These are phyloP conservation scores for Paradendryphiella salina DNA, from an alignment of 2,329 filamentous ascomycete species.

Conservation along the genomic window DNA sequence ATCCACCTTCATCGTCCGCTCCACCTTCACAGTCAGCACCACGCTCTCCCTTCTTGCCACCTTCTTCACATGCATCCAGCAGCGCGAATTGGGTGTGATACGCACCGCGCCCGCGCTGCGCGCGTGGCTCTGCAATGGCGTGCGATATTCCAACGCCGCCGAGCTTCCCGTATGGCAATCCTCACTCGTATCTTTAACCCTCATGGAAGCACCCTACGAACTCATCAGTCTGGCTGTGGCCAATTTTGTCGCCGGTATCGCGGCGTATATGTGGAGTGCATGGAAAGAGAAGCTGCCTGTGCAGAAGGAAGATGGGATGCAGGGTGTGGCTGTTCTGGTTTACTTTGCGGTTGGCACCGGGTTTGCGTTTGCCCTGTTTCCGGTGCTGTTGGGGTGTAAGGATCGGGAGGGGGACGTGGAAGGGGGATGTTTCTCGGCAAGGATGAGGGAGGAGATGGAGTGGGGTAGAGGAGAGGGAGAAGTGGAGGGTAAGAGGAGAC, in stretches of 20 bases:
- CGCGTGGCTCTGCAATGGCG: slow-evolving; percentile 23
- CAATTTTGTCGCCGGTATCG: slow-evolving; percentile 19
- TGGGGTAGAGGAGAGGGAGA: not conserved
- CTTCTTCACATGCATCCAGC: slow-evolving; percentile 27
- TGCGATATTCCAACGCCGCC: slow-evolving; percentile 5
- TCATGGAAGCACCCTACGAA: slow-evolving; percentile 27
- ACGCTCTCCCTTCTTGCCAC: slow-evolving; percentile 21
- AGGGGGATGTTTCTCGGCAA: not conserved
- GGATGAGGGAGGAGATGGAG: not conserved
- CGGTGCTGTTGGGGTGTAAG: slow-evolving; percentile 11
- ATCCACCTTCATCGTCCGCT: slow-evolving; percentile 14
- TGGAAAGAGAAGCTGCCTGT: slow-evolving; percentile 9
- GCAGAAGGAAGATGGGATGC: slow-evolving; percentile 2
- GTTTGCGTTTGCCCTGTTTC: slow-evolving; percentile 17
- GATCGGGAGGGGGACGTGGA: not conserved
- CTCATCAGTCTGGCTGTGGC: slow-evolving; percentile 20
- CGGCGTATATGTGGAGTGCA: slow-evolving; percentile 20
- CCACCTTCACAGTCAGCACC: slow-evolving; percentile 14
- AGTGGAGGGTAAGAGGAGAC: not conserved
- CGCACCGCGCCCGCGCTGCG: slow-evolving; percentile 12
- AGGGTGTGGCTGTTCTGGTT: slow-evolving; percentile 5
- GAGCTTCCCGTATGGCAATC: slow-evolving; percentile 10
- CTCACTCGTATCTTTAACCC: slow-evolving; percentile 18
- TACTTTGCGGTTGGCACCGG: slow-evolving; percentile 12
- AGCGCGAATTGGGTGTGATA: slow-evolving; percentile 20